Conservation (phyloP, 495 filamentous ascomycete species). For the Antarctomyces pellizariae region DNA sequence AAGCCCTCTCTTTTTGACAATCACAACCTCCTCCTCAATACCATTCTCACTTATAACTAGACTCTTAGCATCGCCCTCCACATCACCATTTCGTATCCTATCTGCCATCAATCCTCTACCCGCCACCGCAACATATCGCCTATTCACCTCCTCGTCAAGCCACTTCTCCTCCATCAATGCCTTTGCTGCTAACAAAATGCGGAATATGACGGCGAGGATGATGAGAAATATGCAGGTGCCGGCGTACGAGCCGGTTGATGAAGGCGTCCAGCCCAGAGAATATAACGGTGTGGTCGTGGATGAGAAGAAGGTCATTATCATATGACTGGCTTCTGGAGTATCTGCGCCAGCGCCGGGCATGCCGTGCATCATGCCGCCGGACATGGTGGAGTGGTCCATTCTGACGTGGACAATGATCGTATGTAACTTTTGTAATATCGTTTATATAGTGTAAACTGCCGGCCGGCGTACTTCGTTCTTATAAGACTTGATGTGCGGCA, state of each 20-base stretch:
- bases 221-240: constrained; percentile 77
- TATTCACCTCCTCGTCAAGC: constrained; percentile 38
- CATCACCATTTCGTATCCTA: constrained; percentile 22
- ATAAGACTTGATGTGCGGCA: too few relatives aligned
- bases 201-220: constrained; percentile 40
- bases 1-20: constrained; percentile 29
- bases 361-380: too few relatives aligned
- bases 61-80: constrained; percentile 31
- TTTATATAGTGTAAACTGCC: too few relatives aligned
- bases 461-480: too few relatives aligned
- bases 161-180: constrained; percentile 24
- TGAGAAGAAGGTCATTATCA: constrained; percentile 38
- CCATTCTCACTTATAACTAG: constrained; percentile 40
- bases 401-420: too few relatives aligned
- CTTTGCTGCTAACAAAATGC: constrained; percentile 44
- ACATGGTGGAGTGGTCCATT: too few relatives aligned
- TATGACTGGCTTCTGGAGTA: too few relatives aligned
- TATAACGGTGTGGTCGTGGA: constrained; percentile 46
- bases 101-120: constrained; percentile 34
- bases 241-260: constrained; percentile 41
- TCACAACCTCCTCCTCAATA: constrained; percentile 46
- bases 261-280: constrained; percentile 50
- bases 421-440: too few relatives aligned
- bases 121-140: constrained; percentile 52
- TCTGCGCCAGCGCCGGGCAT: neutral